Evolutionary conservation across 2,329 filamentous ascomycete genomes (phyloP).

Genomic region (Sclerotinia spermophila): DNA sequence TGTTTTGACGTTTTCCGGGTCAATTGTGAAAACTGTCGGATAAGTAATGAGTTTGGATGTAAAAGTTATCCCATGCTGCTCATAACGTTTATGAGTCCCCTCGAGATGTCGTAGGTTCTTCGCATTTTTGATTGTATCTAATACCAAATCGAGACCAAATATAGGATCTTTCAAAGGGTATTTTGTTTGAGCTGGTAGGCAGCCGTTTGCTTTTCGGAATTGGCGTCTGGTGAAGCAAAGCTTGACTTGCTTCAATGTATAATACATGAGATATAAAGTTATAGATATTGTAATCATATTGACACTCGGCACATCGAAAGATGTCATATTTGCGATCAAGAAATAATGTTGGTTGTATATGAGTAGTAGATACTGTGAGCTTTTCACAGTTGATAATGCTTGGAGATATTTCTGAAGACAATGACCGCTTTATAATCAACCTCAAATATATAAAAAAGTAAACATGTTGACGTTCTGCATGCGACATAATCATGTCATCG

Average conservation of each 20-base stretch:
- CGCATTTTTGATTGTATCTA: conserved; percentile 39
- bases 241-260: not conserved
- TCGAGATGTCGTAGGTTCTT: conserved; percentile 28
- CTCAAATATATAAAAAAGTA: not conserved
- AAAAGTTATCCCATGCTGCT: conserved; percentile 9
- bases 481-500: not conserved
- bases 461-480: not conserved
- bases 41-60: not conserved
- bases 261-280: not conserved
- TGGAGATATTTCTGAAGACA: not conserved
- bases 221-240: conserved; percentile 4
- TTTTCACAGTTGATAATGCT: not conserved
- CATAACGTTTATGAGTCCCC: not conserved
- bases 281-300: not conserved
- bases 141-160: conserved; percentile 48
- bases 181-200: conserved; percentile 41
- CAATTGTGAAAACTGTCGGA: conserved; percentile 45
- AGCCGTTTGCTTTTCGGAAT: conserved; percentile 39
- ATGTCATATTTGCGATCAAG: not conserved
- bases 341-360: not conserved
- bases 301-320: not conserved
- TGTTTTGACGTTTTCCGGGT: conserved; percentile 53
- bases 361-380: not conserved
- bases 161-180: conserved; percentile 51
- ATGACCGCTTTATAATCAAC: not conserved